Base-by-base conservation (phyloP, 2,329 filamentous ascomycete genomes). In the Achaetomium macrosporum region DNA sequence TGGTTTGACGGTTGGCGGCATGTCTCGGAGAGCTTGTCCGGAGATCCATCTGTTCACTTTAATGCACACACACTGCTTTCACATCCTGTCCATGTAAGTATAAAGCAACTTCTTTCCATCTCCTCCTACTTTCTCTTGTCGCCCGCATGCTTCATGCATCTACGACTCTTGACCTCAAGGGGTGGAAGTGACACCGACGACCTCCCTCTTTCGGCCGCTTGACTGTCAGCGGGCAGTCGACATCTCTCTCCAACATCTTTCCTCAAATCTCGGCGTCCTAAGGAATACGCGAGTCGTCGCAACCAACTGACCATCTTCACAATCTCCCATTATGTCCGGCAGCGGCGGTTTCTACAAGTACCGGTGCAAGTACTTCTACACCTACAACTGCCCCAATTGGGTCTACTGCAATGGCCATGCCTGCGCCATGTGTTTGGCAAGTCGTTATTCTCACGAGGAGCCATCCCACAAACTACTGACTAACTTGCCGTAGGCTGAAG, bases 281-380 rank as follows among this genome's bases (percentile, higher is more conserved):
- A 35, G 33, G 3, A 12, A 35, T 35, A 35, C 10, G 11, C 33
- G 13, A 15, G 10, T 3, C 33, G 33, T 9, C 33, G 13, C 33
- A 35, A 11, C 5, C 10, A 35, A 6, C 33, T 31, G 7, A 8
- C 33, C 11, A 12, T 15, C 33, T 15, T 12, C 33, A 12, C 17
- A 8, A 12, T 19, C 19, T 17, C 13, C 15, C 48, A 45, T n/a
- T 37, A 47, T 52, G 50, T 46, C 50, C n/a, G 50, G 43, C n/a
- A 68, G 69, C 63, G 71, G 71, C 46, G 71, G 72, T 41, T 73
- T 68, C 54, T 76, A 75, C 63, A 76, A 73, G 66, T 77, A 74
- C 65, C 69, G 72, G 37, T 78, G 75, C 70, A 77, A 76, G 63
- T 74, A 77, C 67, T 77, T 73, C 57, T 69, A 70, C 55, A 71